Evolutionary conservation across 2,329 filamentous ascomycete genomes (phyloP), one percentile per base, ranked within the genome.

Genomic region (Fusarium illudens): DNA sequence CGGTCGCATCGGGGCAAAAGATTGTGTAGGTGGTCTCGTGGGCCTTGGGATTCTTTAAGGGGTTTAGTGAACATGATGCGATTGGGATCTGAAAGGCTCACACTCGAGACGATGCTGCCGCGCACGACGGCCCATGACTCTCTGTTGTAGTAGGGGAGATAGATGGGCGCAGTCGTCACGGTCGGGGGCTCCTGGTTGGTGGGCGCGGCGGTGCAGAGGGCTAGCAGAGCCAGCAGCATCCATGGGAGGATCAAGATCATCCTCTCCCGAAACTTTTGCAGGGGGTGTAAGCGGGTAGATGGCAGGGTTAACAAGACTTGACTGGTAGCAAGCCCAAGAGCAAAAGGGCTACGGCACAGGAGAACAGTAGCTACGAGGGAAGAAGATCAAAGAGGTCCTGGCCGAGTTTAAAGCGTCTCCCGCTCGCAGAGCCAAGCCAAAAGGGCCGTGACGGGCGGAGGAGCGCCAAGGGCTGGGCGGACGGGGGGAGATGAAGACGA

Each of bases 21-120:
- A 85, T 81, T 59, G 83, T 84, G 64, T 83, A 84, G 22, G 81
- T 80, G 15, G 83, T 84, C 61, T 79, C 68, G 58, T 67, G 71
- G 6, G 73, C 74, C 10, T 74, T 58, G 15, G 73, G 65, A 60
- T 84, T 32, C 49, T 62, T 33, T 46, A 56, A 17, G 42, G 9
- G 51, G 17, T 34, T 60, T 12, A 29, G 19, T 56, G 12, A 49
- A 25, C 11, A 44, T 48, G 10, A 42, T 15, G 30, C 13, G 29
- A 44, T 20, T 29, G 15, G n/a, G 10, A 52, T 4, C 4, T 15
- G 17, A 29, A 17, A 19, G 20, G 36, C 79, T 54, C 77, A 84
- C 83, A 62, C 76, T 81, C 32, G 78, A 77, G 17, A 85, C 66
- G 51, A 84, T 74, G 70, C 82, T 84, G 13, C 83, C 83, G 48